Evolutionary conservation across 2,329 filamentous ascomycete genomes (phyloP).

Genomic region (Fusarium citri): DNA sequence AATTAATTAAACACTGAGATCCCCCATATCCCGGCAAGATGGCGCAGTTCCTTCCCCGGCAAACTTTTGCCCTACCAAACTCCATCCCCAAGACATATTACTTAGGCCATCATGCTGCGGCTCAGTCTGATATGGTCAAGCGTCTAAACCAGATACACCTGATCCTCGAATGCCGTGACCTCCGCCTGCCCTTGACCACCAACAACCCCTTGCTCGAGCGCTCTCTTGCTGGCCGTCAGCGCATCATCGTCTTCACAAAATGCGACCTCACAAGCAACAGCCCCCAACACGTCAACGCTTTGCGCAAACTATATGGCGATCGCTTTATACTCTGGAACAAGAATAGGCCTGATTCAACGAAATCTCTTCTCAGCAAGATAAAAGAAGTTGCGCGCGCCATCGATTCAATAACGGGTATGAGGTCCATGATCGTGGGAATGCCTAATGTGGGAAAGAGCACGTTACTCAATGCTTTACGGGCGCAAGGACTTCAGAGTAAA

Average conservation of each 20-base stretch:
- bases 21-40: constrained; percentile 28
- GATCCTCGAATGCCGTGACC: constrained; percentile 94
- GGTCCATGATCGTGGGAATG: constrained; percentile 93
- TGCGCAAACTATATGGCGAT: constrained; percentile 52
- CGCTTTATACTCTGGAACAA: constrained; percentile 60
- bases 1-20: not conserved
- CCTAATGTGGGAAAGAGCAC: constrained; percentile 97
- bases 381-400: constrained; percentile 48
- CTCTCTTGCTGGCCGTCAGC: constrained; percentile 75
- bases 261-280: constrained; percentile 72
- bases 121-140: constrained; percentile 81
- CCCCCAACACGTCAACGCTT: constrained; percentile 40
- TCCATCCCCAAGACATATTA: constrained; percentile 92
- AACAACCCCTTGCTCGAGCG: constrained; percentile 91
- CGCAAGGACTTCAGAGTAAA: constrained; percentile 65
- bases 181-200: constrained; percentile 87
- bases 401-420: constrained; percentile 79
- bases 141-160: constrained; percentile 85
- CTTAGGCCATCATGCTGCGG: constrained; percentile 89
- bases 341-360: constrained; percentile 49
- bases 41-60: constrained; percentile 76
- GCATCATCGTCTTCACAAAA: constrained; percentile 93
- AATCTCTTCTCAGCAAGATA: constrained; percentile 54
- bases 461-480: constrained; percentile 87
- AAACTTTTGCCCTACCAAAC: constrained; percentile 75